Conservation (phyloP, 2,329 filamentous ascomycete species). For the Beauveria asiatica region DNA sequence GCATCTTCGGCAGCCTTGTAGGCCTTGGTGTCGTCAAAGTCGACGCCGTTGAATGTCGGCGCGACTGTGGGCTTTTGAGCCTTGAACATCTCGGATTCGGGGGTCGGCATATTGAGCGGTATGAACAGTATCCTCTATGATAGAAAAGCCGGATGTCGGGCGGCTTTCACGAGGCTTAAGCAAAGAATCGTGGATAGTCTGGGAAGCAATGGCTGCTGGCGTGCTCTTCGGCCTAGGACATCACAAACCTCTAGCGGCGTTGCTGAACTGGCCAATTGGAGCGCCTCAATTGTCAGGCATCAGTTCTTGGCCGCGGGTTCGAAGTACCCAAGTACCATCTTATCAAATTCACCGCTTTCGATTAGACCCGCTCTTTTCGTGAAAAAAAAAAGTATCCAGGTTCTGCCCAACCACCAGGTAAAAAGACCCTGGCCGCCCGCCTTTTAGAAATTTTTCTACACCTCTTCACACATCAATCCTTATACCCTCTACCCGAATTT, state of each 20-base stretch:
- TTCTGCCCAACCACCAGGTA: slow-evolving; percentile 18
- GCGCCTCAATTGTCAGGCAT: slow-evolving; percentile 18
- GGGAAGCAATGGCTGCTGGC: neutral
- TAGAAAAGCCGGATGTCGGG: neutral
- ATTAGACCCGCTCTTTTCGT: slow-evolving; percentile 24
- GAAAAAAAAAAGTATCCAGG: slow-evolving; percentile 22
- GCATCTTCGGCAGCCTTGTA: slow-evolving; percentile 79
- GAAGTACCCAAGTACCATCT: neutral
- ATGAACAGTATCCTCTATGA: neutral
- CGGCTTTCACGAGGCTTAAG: slow-evolving; percentile 1
- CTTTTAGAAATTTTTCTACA: slow-evolving; percentile 15
- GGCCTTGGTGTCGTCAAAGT: slow-evolving; percentile 73
- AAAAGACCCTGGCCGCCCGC: slow-evolving; percentile 16
- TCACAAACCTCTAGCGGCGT: slow-evolving; percentile 10
- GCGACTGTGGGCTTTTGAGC: slow-evolving; percentile 76
- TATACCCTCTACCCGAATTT: slow-evolving; percentile 14
- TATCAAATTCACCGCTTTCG: slow-evolving; percentile 26
- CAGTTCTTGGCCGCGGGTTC: neutral
- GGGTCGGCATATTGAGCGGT: slow-evolving; percentile 57
- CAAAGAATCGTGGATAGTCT: neutral
- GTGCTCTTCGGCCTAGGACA: slow-evolving; percentile 3
- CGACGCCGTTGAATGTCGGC: slow-evolving; percentile 77
- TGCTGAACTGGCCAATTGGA: neutral
- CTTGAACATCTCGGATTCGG: slow-evolving; percentile 74
- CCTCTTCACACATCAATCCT: slow-evolving; percentile 2